phyloP scores from a whole-genome alignment of 495 filamentous ascomycete genomes.

The Lasiosphaeriaceae sp. region DNA sequence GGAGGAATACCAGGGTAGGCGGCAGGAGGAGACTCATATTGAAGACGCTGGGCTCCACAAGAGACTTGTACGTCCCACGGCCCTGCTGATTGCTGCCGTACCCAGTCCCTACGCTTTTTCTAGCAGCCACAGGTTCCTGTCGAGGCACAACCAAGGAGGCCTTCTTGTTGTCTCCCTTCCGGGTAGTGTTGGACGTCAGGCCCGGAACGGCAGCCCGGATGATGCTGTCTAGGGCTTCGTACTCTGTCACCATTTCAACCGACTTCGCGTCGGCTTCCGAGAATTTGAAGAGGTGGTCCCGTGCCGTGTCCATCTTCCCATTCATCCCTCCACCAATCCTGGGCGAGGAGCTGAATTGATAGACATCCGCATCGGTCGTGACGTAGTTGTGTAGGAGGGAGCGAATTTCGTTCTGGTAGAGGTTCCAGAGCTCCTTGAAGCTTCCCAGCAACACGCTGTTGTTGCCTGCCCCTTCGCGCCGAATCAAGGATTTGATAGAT shows the following conservation, averaged over 20 bases:
- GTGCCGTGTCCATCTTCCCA: conserved; percentile 54
- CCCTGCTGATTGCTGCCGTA: conserved; percentile 34
- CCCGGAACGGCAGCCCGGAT: conserved; percentile 88
- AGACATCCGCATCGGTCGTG: conserved; percentile 80
- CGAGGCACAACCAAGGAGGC: conserved; percentile 29
- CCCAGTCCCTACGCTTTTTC: conserved; percentile 31
- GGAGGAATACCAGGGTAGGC: conserved; percentile 89
- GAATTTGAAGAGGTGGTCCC: conserved; percentile 89
- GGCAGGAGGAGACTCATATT: conserved; percentile 94
- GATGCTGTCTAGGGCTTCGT: conserved; percentile 87
- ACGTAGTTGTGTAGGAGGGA: conserved; percentile 95
- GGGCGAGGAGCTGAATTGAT: conserved; percentile 47
- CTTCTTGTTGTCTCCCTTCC: conserved; percentile 51
- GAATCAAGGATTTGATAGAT: conserved; percentile 74
- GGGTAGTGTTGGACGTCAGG: conserved; percentile 75
- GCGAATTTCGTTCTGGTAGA: conserved; percentile 71
- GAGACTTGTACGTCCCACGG: conserved; percentile 62
- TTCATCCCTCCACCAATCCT: conserved; percentile 36
- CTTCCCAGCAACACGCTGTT: conserved; percentile 63
- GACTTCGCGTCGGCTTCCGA: conserved; percentile 76
- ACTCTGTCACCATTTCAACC: conserved; percentile 69
- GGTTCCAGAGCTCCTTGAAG: conserved; percentile 92
- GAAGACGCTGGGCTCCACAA: conserved; percentile 94
- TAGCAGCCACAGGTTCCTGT: conserved; percentile 25
- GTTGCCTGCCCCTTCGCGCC: conserved; percentile 64